Evolutionary conservation across 768 basidiomycete species (phyloP), one percentile per base, ranked within the genome.

Genomic region (Rhodocollybia butyracea): DNA sequence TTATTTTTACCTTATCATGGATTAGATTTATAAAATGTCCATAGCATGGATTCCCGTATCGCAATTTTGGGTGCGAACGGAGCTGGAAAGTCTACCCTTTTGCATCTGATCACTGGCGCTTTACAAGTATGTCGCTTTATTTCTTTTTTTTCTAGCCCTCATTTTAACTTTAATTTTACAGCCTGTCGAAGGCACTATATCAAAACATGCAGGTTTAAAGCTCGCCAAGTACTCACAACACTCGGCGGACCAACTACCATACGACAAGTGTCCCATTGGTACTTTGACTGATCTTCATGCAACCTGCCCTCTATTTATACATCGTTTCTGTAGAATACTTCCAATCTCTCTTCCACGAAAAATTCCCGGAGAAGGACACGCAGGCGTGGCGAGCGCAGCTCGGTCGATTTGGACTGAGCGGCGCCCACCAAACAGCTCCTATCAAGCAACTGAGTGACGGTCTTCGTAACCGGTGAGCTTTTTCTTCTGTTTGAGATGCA

Each of bases 201-300:
- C 89, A 47, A 92, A 92, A 65, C 97, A 99, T 70, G 77, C 88
- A 40, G 80, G 78, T 19, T 82, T 99, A 63, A 99, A 99, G 72
- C 84, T 99, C 56, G 91, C 94, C 61, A 99, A 98, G 73, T 99
- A 99, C 79, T 94, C 91, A 5, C 97, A 99, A 75, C 97, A 99
- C 77, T 92, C 89, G 52, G 95, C 97, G 27, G 97, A 99, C 72
- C 97, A 99, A 71, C 84, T 99, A 10, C 97, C 97, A 24, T 99
- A 97, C 71, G 87, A 95, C 59, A 82, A 82, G 67, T 77, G 84
- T 24, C 95, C 97, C 3, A 83, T 54, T 36, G 51, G 51, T 53
- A 32, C 10, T n/a, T n/a, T n/a, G n/a, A 29, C 11, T 29, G 26
- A 17, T 3, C 8, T 53, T 22, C 27, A 30, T 22, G 5, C 8